These are phyloP conservation scores for Penicillium paneum DNA, from an alignment of 2,329 filamentous ascomycete genomes.

Conservation along the genomic window DNA sequence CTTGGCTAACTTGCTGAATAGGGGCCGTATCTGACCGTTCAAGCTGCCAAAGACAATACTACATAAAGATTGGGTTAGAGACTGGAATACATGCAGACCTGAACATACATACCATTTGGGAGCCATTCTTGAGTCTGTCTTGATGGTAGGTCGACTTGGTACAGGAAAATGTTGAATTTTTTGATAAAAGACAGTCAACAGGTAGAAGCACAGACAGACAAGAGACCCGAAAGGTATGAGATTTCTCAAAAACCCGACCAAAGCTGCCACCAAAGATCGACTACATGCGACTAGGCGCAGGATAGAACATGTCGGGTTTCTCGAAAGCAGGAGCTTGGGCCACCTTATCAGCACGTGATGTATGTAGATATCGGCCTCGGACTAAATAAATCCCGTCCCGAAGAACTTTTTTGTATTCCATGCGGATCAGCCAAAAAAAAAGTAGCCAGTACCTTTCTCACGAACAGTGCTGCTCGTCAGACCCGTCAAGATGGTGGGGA, in stretches of 20 bases:
- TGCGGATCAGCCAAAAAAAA: constrained; percentile 18
- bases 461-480: constrained; percentile 27
- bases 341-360: constrained; percentile 31
- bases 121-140: constrained; percentile 44
- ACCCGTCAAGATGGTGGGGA: constrained; percentile 44
- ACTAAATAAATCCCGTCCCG: constrained; percentile 31
- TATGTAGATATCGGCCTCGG: constrained; percentile 25
- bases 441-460: constrained; percentile 20
- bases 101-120: constrained; percentile 53
- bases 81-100: not conserved
- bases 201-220: not conserved
- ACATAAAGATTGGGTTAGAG: constrained; percentile 15
- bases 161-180: not conserved
- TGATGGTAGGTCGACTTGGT: not conserved
- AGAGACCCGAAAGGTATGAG: no score
- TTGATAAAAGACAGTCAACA: not conserved
- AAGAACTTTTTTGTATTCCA: constrained; percentile 40
- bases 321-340: constrained; percentile 35
- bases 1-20: constrained; percentile 74
- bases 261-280: not conserved
- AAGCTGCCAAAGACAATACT: constrained; percentile 75
- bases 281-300: not conserved
- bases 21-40: constrained; percentile 70
- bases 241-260: not conserved
- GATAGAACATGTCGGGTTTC: constrained; percentile 3